Evolutionary conservation across 2,329 filamentous ascomycete genomes (phyloP).

Genomic region (Pseudonectria buxi): DNA sequence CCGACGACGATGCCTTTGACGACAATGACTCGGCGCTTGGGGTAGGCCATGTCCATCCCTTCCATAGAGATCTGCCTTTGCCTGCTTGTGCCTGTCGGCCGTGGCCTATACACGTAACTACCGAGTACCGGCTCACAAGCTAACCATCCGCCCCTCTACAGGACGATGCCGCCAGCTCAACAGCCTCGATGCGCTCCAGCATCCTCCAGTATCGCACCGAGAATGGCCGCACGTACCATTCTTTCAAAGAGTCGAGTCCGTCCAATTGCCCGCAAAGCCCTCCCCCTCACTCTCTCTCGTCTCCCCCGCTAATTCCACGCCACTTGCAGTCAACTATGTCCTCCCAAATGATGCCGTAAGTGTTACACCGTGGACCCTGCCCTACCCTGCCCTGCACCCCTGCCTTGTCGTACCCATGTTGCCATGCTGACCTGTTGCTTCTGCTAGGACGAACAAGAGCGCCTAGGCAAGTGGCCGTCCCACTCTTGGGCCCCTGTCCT

Average conservation of each 20-base stretch:
- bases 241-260: slow-evolving; percentile 25
- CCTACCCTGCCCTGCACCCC: no score
- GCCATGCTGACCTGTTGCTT: no score
- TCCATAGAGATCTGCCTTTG: neutral
- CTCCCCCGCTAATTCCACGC: neutral
- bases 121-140: no score
- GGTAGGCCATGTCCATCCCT: slow-evolving; percentile 3
- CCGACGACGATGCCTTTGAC: slow-evolving; percentile 1
- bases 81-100: neutral
- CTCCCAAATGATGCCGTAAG: slow-evolving; percentile 25
- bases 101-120: neutral
- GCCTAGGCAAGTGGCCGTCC: slow-evolving; percentile 17
- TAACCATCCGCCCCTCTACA: slow-evolving; percentile 4
- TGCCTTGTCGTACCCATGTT: no score
- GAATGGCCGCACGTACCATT: slow-evolving; percentile 33
- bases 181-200: slow-evolving; percentile 28
- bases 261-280: no score
- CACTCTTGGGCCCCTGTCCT: neutral
- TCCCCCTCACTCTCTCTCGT: no score
- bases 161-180: slow-evolving; percentile 23
- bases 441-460: slow-evolving; percentile 24
- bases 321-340: slow-evolving; percentile 18
- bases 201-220: slow-evolving; percentile 31
- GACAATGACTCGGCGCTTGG: slow-evolving; percentile 20
- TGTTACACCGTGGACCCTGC: no score